Conservation (phyloP, 768 basidiomycete species). For the Collybia sordida region DNA sequence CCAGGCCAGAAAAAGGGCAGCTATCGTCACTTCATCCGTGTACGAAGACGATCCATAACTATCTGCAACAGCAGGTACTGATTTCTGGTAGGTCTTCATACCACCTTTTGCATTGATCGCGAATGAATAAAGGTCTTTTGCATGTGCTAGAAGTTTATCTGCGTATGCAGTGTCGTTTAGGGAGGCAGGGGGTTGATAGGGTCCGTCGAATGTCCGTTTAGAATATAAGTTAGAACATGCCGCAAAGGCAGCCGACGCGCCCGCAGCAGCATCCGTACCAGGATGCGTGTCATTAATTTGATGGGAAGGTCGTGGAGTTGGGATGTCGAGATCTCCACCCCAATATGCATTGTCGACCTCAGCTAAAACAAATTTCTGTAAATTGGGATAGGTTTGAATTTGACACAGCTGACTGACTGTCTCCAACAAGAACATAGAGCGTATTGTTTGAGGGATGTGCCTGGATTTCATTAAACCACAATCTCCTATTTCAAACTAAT, state of each 20-base stretch:
- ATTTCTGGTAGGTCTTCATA: conserved; percentile 63
- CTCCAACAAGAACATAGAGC: conserved; percentile 76
- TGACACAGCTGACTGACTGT: conserved; percentile 37
- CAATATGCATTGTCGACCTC: conserved; percentile 78
- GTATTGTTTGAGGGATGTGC: conserved; percentile 76
- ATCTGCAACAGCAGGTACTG: conserved; percentile 59
- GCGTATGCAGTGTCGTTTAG: conserved; percentile 77
- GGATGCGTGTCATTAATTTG: conserved; percentile 78
- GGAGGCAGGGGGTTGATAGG: conserved; percentile 59
- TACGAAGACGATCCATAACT: conserved; percentile 75
- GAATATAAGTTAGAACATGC: conserved; percentile 84
- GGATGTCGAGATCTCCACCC: conserved; percentile 84
- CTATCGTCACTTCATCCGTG: conserved; percentile 72
- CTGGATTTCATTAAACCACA: conserved; percentile 34
- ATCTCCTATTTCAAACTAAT: background rate
- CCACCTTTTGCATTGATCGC: conserved; percentile 68
- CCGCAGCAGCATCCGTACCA: conserved; percentile 88
- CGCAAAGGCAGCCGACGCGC: conserved; percentile 83
- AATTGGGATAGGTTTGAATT: too few relatives aligned
- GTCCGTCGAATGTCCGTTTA: conserved; percentile 46
- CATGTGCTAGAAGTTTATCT: conserved; percentile 67
- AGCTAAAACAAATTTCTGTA: conserved; percentile 29
- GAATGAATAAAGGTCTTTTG: conserved; percentile 71
- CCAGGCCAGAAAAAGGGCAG: conserved; percentile 74
- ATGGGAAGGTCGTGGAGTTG: conserved; percentile 70